Evolutionary conservation across 257 asterid genomes (phyloP).

Genomic region (Datura wrightii): DNA sequence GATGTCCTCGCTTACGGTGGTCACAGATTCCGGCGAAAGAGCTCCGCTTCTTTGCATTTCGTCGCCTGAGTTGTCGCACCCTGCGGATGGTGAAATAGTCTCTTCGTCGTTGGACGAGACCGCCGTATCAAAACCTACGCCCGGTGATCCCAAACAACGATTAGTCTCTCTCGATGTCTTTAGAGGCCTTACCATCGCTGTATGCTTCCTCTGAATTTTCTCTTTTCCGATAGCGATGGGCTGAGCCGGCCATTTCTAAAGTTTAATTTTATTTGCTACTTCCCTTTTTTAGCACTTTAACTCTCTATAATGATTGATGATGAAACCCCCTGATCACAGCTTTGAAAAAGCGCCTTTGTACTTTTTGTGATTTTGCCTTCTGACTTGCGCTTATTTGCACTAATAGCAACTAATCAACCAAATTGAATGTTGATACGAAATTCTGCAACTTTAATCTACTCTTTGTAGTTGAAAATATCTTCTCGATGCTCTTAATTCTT

Average conservation of each 20-base stretch:
- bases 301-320: neutral
- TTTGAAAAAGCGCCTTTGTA: neutral
- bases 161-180: constrained; percentile 86
- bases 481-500: neutral
- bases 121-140: constrained; percentile 40
- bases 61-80: constrained; percentile 40
- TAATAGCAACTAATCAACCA: neutral
- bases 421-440: neutral
- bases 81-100: constrained; percentile 39
- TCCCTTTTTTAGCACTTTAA: neutral
- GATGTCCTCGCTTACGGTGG: constrained; percentile 66
- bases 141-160: constrained; percentile 62
- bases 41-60: constrained; percentile 63
- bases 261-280: neutral
- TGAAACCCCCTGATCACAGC: neutral
- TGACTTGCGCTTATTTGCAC: neutral
- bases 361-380: constrained; percentile 12
- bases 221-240: neutral
- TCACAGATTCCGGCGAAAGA: constrained; percentile 52
- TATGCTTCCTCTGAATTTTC: constrained; percentile 34
- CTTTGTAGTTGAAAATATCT: neutral
- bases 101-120: constrained; percentile 34
- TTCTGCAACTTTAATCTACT: neutral
- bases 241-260: neutral
- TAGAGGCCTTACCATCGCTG: constrained; percentile 93